A percentile compares a stretch with the other conserved stretches of the same genome.
Conservation (phyloP, 139 green algal genomes). For the Chlamydomonas sp. region DNA sequence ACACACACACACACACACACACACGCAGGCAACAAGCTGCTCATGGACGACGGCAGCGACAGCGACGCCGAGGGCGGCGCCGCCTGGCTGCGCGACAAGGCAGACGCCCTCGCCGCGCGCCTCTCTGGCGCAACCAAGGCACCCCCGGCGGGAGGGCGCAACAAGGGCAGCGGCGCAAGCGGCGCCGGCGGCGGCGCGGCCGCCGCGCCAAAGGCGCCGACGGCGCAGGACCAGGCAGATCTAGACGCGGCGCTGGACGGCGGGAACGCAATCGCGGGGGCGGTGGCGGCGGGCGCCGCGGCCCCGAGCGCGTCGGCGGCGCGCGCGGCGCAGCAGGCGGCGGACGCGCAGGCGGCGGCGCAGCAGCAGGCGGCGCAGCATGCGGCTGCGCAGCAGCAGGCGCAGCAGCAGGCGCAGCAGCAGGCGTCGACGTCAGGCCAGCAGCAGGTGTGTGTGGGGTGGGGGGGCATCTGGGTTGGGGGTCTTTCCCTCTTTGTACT, state of each 20-base stretch:
- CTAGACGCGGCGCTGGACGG: constrained; percentile 5
- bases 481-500: too few species aligned
- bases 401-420: neutral
- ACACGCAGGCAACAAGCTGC: too few species aligned
- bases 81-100: too few species aligned
- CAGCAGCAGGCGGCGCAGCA: neutral
- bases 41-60: neutral
- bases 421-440: neutral
- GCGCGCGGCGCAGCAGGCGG: neutral
- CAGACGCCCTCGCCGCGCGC: too few species aligned
- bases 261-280: neutral
- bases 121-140: too few species aligned
- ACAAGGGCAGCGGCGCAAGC: neutral
- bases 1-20: too few species aligned
- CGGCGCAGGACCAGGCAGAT: neutral
- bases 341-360: too few species aligned
- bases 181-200: neutral
- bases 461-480: neutral
- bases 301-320: neutral
- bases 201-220: neutral
- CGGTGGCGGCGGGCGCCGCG: constrained; percentile 3
- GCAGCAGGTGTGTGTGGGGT: neutral
- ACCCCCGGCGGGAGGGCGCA: neutral
- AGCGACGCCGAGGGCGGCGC: neutral
- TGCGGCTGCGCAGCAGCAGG: too few species aligned